Evolutionary conservation across 2,329 filamentous ascomycete genomes (phyloP), one percentile per base, ranked within the genome.

Genomic region (Elsinoe ampelina): DNA sequence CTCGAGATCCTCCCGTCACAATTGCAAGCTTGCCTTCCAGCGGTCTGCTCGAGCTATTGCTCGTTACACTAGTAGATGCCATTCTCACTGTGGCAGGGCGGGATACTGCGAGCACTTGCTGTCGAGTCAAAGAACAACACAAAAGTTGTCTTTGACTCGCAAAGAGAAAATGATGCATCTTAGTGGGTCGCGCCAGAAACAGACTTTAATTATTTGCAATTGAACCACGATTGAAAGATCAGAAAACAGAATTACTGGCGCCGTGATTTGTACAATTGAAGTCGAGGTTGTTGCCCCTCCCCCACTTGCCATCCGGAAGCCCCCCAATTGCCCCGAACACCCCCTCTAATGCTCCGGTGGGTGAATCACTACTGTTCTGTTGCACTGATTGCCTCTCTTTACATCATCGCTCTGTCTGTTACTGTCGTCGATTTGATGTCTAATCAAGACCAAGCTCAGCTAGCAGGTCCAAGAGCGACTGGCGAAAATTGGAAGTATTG

Each of bases 1-100:
- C 87, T 76, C 89, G 76, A 58, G 87, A 89, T 59, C 83, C 86
- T 57, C 89, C 89, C 1, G 89, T 93, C 47, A 93, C 77, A 62
- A 95, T 84, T 55, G 81, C 88, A 54, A 91, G 76, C 70, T 90
- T 90, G 63, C 86, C 86, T 67, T 88, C 82, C 4, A 77, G 68
- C 11, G 73, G 64, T 57, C 74, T 69, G 26, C 62, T 60, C 22
- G 61, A 62, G 17, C 66, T 62, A 50, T 64, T 62, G 19, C 63
- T 62, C 26, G 60, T 61, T 20, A 75, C 61, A 57, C 73, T 75
- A 17, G 72, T 74, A 0, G 72, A 73, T 5, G 64, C 66, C 12
- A 66, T 72, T 32, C 72, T 66, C 15, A 61, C 60, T 41, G 67
- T 60, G 26, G 62, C 54, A 42, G 71, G 72, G 58, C 70, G 67